Percentiles rank a stretch among this genome's conserved stretches.
Evolutionary conservation across 306 rosid genomes (phyloP).

Genomic region (Cucurbita argyrosperma): DNA sequence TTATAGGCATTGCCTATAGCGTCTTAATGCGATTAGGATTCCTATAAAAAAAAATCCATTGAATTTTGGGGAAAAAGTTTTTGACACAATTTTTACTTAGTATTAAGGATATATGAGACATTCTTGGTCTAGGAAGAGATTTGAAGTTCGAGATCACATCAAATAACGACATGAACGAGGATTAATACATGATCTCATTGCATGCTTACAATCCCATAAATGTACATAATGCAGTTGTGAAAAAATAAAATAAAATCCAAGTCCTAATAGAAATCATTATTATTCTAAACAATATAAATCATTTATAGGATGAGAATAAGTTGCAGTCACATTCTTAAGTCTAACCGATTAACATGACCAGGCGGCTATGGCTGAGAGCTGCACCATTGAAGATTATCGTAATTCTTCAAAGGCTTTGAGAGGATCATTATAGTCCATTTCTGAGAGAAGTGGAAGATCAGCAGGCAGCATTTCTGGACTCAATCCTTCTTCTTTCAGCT

Average conservation of each 20-base stretch:
- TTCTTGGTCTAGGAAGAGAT: no score
- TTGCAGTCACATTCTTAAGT: background rate
- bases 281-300: background rate
- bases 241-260: background rate
- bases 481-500: conserved; percentile 41
- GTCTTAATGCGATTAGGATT: no score
- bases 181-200: no score
- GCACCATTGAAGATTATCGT: background rate
- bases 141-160: no score
- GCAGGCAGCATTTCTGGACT: conserved; percentile 30
- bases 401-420: conserved; percentile 30
- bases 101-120: no score
- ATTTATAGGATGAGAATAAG: background rate
- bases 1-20: no score
- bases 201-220: background rate
- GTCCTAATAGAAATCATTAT: background rate
- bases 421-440: conserved; percentile 55
- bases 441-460: conserved; percentile 50
- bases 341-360: background rate
- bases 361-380: background rate
- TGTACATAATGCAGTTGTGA: background rate
- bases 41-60: no score
- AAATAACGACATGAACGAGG: no score
- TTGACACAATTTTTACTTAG: no score
- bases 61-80: no score